These are phyloP conservation scores for Tuber indicum DNA, from an alignment of 495 filamentous ascomycete species.

Conservation along the genomic window DNA sequence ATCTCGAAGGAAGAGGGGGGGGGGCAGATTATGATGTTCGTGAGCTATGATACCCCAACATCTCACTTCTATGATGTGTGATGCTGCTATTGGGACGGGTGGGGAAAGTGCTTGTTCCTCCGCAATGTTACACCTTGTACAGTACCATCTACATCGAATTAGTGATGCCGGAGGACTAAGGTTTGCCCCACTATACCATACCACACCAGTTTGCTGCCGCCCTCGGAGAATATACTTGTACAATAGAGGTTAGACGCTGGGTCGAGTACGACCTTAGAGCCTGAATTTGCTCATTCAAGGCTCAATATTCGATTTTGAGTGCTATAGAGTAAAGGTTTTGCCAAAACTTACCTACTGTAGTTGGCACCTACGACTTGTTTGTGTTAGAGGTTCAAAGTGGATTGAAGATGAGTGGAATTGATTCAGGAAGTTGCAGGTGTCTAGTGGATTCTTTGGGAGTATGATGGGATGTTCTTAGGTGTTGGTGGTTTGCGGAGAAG, in stretches of 20 bases:
- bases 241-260: background rate
- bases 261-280: background rate
- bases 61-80: background rate
- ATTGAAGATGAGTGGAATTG: too few species aligned
- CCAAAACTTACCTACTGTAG: background rate
- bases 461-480: too few species aligned
- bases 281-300: background rate
- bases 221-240: background rate
- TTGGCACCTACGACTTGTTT: background rate
- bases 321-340: background rate
- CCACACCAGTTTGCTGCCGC: background rate
- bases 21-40: background rate
- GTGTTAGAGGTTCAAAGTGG: too few species aligned
- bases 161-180: background rate
- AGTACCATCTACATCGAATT: background rate
- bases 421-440: too few species aligned
- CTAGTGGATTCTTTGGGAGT: too few species aligned
- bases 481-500: too few species aligned
- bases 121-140: background rate
- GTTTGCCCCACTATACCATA: background rate
- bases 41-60: background rate
- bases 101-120: background rate
- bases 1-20: background rate
- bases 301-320: background rate
- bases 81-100: background rate